phyloP scores from a whole-genome alignment of 2,329 filamentous ascomycete genomes.

The Lizonia empirigonia region DNA sequence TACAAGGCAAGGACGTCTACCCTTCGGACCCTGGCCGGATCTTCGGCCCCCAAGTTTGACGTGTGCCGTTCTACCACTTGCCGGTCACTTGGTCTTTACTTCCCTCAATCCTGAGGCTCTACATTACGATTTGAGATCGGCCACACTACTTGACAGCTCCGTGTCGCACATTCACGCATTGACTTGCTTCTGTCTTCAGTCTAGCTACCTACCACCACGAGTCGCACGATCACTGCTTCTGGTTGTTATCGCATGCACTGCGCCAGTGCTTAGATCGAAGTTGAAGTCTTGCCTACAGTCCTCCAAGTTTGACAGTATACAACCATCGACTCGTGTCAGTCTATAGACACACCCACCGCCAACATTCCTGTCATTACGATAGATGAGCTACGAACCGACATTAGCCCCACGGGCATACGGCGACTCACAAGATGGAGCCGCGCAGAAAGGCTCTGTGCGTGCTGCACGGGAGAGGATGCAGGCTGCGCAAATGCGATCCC shows the following conservation, averaged over 20 bases:
- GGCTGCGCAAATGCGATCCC: conserved; percentile 35
- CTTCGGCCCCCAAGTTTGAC: conserved; percentile 16
- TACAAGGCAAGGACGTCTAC: conserved; percentile 35
- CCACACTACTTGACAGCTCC: conserved; percentile 8
- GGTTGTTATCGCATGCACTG: conserved; percentile 13
- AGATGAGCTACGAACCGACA: conserved; percentile 48
- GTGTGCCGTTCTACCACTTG: conserved; percentile 6
- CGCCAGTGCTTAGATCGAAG: not conserved
- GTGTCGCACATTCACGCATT: conserved; percentile 23
- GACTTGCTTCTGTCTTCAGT: conserved; percentile 16
- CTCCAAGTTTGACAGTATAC: not conserved
- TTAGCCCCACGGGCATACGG: conserved; percentile 41
- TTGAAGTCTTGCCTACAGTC: conserved; percentile 12
- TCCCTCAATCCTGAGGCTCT: conserved; percentile 9
- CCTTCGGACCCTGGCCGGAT: conserved; percentile 27
- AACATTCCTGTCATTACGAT: conserved; percentile 35
- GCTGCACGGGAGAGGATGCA: conserved; percentile 45
- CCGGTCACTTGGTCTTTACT: not conserved
- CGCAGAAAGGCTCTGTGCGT: conserved; percentile 45
- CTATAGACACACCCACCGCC: conserved; percentile 38
- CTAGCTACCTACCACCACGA: conserved; percentile 12
- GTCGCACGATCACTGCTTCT: conserved; percentile 17
- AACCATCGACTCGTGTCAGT: conserved; percentile 38
- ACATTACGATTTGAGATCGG: not conserved
- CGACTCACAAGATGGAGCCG: conserved; percentile 28